These are phyloP conservation scores for Umbelopsis sp. DNA, from an alignment of 192 early-diverging fungal genomes.

Conservation along the genomic window DNA sequence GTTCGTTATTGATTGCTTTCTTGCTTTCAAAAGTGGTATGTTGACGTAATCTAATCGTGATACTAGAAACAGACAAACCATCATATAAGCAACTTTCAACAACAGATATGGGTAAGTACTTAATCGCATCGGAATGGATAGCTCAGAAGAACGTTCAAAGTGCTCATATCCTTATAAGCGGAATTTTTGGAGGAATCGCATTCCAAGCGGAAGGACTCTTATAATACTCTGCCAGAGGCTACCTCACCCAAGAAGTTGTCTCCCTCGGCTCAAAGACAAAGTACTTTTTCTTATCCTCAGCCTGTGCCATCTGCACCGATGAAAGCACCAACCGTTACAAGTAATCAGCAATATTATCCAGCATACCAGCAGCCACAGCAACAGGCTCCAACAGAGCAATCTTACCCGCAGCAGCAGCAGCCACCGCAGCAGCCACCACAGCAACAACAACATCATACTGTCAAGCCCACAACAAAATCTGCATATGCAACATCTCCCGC, in stretches of 20 bases:
- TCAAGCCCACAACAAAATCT: neutral
- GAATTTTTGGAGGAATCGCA: slow-evolving; percentile 20
- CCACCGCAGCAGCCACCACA: slow-evolving; percentile 12
- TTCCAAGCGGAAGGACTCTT: slow-evolving; percentile 2
- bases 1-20: too few species aligned
- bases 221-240: neutral
- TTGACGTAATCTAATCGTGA: neutral
- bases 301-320: slow-evolving; percentile 28
- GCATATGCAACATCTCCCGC: neutral
- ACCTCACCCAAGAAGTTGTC: slow-evolving; percentile 5
- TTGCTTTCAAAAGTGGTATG: neutral
- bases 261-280: neutral
- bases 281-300: slow-evolving; percentile 1
- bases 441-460: slow-evolving; percentile 15
- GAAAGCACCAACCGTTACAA: neutral
- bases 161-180: slow-evolving; percentile 26
- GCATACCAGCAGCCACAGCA: neutral
- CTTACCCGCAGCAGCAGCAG: slow-evolving; percentile 23
- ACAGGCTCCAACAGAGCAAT: slow-evolving; percentile 1
- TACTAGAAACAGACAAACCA: neutral
- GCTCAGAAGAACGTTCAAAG: neutral
- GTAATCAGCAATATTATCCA: neutral
- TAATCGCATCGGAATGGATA: slow-evolving; percentile 18
- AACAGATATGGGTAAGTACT: slow-evolving; percentile 18
- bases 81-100: slow-evolving; percentile 4